Percentiles rank a stretch among this genome's conserved stretches.
Conservation (phyloP, 148 eudicot species). For the Persicaria tinctoria region DNA sequence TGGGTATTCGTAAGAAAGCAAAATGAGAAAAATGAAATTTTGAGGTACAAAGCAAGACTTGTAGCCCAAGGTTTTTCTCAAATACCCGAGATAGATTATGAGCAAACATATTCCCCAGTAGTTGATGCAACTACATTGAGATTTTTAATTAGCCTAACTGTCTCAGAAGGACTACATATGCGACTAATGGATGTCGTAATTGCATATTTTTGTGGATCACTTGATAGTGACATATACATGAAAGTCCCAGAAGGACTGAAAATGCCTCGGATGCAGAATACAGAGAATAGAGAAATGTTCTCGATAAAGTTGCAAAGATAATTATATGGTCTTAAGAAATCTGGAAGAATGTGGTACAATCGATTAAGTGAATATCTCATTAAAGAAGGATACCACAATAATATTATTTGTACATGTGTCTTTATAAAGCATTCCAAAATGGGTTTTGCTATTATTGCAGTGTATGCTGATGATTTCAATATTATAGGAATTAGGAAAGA, state of each 20-base stretch:
- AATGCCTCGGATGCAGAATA: background rate
- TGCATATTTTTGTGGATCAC: slow-evolving; percentile 7
- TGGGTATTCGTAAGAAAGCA: too few relatives aligned
- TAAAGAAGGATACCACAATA: background rate
- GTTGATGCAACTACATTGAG: too few relatives aligned
- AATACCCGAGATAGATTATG: too few relatives aligned
- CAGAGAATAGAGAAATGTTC: background rate
- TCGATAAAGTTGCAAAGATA: background rate
- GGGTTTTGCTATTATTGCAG: too few relatives aligned
- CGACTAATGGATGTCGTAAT: slow-evolving; percentile 5
- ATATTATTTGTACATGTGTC: background rate
- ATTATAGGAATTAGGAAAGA: too few relatives aligned
- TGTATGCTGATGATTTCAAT: too few relatives aligned
- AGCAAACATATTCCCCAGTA: too few relatives aligned
- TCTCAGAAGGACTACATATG: background rate
- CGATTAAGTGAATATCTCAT: background rate
- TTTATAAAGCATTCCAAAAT: background rate
- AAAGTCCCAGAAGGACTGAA: background rate
- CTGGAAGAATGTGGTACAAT: background rate
- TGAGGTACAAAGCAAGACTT: too few relatives aligned
- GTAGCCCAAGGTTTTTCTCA: too few relatives aligned
- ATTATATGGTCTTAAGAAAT: background rate
- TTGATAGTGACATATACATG: slow-evolving; percentile 4
- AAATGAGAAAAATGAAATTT: too few relatives aligned
- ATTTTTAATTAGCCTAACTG: too few relatives aligned